Conservation (phyloP, 2,329 filamentous ascomycete genomes). For the Monosporascus sp. region DNA sequence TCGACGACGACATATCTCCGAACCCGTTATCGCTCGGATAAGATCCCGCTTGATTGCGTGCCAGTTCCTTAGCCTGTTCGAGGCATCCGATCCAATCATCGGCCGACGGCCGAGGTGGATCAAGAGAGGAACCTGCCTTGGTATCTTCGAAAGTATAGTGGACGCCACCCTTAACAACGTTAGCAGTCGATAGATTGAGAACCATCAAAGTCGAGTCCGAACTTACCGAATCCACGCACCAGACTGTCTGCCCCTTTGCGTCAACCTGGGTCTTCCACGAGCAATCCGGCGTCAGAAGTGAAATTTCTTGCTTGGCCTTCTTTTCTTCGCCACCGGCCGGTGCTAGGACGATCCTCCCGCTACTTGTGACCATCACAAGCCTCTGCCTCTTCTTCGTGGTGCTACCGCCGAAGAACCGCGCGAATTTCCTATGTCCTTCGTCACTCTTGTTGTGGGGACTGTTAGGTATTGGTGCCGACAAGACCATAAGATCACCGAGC, state of each 20-base stretch:
- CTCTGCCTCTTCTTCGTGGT: slow-evolving; percentile 89
- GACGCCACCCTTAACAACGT: slow-evolving; percentile 63
- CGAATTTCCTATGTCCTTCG: slow-evolving; percentile 80
- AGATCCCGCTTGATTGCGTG: slow-evolving; percentile 58
- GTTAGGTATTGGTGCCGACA: slow-evolving; percentile 71
- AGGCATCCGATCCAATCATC: slow-evolving; percentile 92
- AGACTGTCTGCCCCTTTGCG: slow-evolving; percentile 80
- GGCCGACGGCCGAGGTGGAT: slow-evolving; percentile 60
- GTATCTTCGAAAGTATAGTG: slow-evolving; percentile 91
- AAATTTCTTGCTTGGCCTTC: slow-evolving; percentile 86
- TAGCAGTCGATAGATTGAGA: slow-evolving; percentile 4
- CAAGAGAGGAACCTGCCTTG: slow-evolving; percentile 57
- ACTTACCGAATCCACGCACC: slow-evolving; percentile 91
- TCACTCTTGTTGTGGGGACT: slow-evolving; percentile 67
- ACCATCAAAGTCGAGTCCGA: slow-evolving; percentile 4
- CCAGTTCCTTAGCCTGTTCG: slow-evolving; percentile 80
- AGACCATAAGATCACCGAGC: slow-evolving; percentile 82
- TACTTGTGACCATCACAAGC: slow-evolving; percentile 91
- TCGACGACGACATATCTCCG: slow-evolving; percentile 61
- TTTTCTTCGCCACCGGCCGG: slow-evolving; percentile 94
- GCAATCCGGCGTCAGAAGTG: slow-evolving; percentile 70
- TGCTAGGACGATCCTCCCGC: slow-evolving; percentile 82
- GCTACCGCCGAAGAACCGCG: slow-evolving; percentile 87
- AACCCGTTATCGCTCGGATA: slow-evolving; percentile 65
- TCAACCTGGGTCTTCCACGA: slow-evolving; percentile 77